Conservation (phyloP, 225 moss, liverwort and hornwort species). For the Physcomitrellopsis africana region DNA sequence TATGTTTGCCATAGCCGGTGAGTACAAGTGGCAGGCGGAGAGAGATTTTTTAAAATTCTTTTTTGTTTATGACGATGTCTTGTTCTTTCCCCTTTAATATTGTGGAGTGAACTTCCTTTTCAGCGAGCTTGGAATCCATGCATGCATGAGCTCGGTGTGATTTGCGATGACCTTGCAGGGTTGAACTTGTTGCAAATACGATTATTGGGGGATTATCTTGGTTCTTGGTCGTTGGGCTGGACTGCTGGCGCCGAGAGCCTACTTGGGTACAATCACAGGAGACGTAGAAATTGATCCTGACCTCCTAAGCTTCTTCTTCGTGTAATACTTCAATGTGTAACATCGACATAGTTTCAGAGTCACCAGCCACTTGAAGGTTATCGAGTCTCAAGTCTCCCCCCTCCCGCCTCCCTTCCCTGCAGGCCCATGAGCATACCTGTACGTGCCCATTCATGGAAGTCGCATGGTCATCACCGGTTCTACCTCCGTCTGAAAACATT, state of each 20-base stretch:
- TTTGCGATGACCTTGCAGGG: neutral
- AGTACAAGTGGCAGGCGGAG: too few species aligned
- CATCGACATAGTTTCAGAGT: conserved; percentile 15
- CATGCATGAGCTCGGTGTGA: too few species aligned
- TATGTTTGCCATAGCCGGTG: too few species aligned
- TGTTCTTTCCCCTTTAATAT: too few species aligned
- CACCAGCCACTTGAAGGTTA: conserved; percentile 27
- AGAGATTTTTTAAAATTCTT: too few species aligned
- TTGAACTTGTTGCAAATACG: too few species aligned
- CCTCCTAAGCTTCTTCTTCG: neutral
- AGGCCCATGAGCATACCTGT: conserved; percentile 3
- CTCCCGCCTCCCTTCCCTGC: neutral
- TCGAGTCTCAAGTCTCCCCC: neutral
- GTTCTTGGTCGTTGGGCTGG: neutral
- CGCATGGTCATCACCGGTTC: conserved; percentile 12
- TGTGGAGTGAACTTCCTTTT: too few species aligned
- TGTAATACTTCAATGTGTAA: conserved; percentile 7
- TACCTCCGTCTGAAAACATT: neutral
- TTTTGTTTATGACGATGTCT: too few species aligned
- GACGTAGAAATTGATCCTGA: conserved; percentile 10
- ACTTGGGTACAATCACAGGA: conserved; percentile 26
- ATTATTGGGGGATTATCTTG: neutral
- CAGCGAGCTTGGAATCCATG: too few species aligned
- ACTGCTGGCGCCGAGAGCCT: neutral
- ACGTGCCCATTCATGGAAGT: conserved; percentile 11